Evolutionary conservation across 2,329 filamentous ascomycete species (phyloP), one percentile per base, ranked within the genome.

Genomic region (Ilyonectria robusta): DNA sequence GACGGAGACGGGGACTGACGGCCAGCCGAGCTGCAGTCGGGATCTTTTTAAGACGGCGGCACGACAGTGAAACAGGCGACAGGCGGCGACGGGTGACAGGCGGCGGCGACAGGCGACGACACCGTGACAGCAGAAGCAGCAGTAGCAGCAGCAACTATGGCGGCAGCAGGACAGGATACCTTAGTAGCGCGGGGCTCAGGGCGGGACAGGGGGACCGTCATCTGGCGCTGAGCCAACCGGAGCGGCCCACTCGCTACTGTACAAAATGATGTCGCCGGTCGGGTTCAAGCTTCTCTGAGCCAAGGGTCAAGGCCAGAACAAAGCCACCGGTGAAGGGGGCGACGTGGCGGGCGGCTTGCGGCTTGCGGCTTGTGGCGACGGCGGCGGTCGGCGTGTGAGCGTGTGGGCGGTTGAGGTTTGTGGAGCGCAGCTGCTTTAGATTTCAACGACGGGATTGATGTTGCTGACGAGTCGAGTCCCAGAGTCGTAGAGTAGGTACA

Each of bases 161-260:
- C 59, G 63, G 62, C 70, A 71, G 65, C 66, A 72, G 69, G 72
- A 68, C 63, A 68, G 69, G 65, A 74, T 71, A 70, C 69, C 65
- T 73, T 74, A 65, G 68, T 72, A 74, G 74, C 74, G 74, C 75
- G 74, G 72, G 75, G 76, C 74, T 77, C 72, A 71, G 70, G 66
- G 67, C 70, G 69, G 72, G 70, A 76, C 74, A 76, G 69, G 74
- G 73, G 72, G 67, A 55, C 71, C 71, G 72, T 76, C 74, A 76
- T 76, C 72, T 76, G 74, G 74, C 72, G 74, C 72, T 76, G 72
- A 76, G 74, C 72, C 74, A 76, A 76, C 74, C 68, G 65, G 70
- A 75, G 64, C 57, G 74, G 72, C 67, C 74, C 74, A 76, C 74
- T 64, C 65, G 63, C 65, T 67, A 65, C 68, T 73, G 62, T 54